phyloP scores from a whole-genome alignment of 2,329 filamentous ascomycete genomes.

The Ophiosphaerella korrae region DNA sequence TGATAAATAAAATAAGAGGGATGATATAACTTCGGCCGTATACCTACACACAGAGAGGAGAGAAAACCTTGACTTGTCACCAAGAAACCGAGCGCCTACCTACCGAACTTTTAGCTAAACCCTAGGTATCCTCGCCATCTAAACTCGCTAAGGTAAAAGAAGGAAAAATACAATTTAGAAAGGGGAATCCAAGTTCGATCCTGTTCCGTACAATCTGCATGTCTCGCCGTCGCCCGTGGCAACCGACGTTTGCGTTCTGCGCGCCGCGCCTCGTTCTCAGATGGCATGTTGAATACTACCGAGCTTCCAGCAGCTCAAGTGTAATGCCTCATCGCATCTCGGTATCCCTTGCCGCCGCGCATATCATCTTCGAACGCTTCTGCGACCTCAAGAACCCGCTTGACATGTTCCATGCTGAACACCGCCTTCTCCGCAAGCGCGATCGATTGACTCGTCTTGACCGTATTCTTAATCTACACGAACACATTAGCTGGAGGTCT shows the following conservation, averaged over 20 bases:
- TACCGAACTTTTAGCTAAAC: too few species aligned
- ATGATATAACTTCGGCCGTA: neutral
- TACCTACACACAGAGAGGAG: too few species aligned
- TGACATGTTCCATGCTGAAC: slow-evolving; percentile 79
- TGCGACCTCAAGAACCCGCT: slow-evolving; percentile 80
- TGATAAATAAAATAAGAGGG: neutral
- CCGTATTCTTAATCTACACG: slow-evolving; percentile 83
- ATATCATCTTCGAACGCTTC: slow-evolving; percentile 83
- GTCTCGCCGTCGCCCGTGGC: too few species aligned
- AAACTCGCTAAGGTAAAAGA: too few species aligned
- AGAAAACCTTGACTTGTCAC: too few species aligned
- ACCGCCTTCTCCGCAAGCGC: slow-evolving; percentile 75
- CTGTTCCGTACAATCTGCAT: too few species aligned
- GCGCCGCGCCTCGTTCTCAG: neutral
- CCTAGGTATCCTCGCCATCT: too few species aligned
- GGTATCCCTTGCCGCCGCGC: slow-evolving; percentile 77
- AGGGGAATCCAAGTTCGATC: too few species aligned
- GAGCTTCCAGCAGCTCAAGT: slow-evolving; percentile 50
- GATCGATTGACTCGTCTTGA: slow-evolving; percentile 80
- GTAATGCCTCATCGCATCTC: slow-evolving; percentile 85
- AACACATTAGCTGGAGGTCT: slow-evolving; percentile 9
- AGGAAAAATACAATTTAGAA: too few species aligned
- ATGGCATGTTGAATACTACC: neutral
- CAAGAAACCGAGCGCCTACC: too few species aligned
- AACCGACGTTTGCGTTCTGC: neutral